These are phyloP conservation scores for Saccharomycopsis fibuligera DNA, from an alignment of 805 yeast genomes.

Conservation along the genomic window DNA sequence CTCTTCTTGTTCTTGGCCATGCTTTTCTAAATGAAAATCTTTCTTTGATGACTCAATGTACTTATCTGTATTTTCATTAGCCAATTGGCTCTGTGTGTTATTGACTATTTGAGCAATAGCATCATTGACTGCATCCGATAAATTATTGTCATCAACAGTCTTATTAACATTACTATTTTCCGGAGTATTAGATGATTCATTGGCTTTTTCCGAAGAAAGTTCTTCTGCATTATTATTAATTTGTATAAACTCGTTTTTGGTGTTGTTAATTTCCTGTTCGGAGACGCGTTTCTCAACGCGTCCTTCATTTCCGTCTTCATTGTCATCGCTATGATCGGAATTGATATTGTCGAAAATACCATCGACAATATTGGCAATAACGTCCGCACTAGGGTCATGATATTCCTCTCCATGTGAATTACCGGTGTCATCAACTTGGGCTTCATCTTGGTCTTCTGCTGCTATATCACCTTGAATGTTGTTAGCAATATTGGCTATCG, in stretches of 20 bases:
- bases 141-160: not conserved
- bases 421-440: slow-evolving; percentile 18
- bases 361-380: slow-evolving; percentile 9
- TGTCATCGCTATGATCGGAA: not conserved
- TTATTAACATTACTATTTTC: not conserved
- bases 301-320: slow-evolving; percentile 1
- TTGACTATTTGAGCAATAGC: slow-evolving; percentile 16
- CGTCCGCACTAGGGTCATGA: slow-evolving; percentile 1
- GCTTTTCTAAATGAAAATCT: not conserved
- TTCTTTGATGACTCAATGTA: too few relatives aligned
- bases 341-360: slow-evolving; percentile 5
- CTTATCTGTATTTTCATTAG: not conserved
- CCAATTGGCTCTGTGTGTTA: slow-evolving; percentile 7
- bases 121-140: not conserved
- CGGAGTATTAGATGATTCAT: not conserved
- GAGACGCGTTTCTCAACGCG: slow-evolving; percentile 1
- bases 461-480: not conserved
- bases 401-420: slow-evolving; percentile 23
- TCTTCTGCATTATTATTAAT: not conserved
- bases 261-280: slow-evolving; percentile 2
- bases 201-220: not conserved
- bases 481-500: slow-evolving; percentile 10
- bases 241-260: not conserved
- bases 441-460: slow-evolving; percentile 2
- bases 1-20: not conserved